Conservation (phyloP, 768 basidiomycete species). For the Terana coerulea region DNA sequence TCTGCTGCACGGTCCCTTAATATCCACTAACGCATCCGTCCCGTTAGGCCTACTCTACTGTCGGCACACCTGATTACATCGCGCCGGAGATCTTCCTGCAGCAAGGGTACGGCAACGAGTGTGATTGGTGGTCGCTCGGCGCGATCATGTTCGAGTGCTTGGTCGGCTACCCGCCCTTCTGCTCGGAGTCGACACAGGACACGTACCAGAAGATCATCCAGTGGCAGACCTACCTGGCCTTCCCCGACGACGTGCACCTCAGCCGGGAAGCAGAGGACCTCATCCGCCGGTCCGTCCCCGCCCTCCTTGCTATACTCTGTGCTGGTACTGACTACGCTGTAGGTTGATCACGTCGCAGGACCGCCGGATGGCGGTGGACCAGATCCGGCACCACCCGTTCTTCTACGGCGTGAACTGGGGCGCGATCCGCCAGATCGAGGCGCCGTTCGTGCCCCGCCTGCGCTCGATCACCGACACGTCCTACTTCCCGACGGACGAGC, state of each 20-base stretch:
- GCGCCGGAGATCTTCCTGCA: constrained; percentile 96
- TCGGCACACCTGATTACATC: constrained; percentile 95
- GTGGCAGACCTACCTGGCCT: constrained; percentile 81
- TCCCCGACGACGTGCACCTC: constrained; percentile 94
- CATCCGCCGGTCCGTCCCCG: constrained; percentile 60
- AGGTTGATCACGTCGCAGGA: constrained; percentile 87
- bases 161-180: constrained; percentile 96
- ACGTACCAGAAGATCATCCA: constrained; percentile 98
- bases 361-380: constrained; percentile 71
- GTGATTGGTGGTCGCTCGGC: constrained; percentile 99
- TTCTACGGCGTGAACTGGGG: constrained; percentile 97
- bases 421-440: constrained; percentile 80
- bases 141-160: constrained; percentile 99
- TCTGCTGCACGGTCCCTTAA: not conserved
- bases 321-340: not conserved
- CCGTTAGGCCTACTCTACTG: constrained; percentile 91
- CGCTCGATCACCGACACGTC: constrained; percentile 93
- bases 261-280: constrained; percentile 90
- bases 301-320: not conserved
- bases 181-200: constrained; percentile 94
- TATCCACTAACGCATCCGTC: constrained; percentile 2
- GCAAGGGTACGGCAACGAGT: constrained; percentile 97
- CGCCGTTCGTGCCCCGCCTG: constrained; percentile 95
- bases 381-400: constrained; percentile 90
- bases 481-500: constrained; percentile 96